Conservation (phyloP, 352 stramenopile genomes). For the Pythium plurisporium region DNA sequence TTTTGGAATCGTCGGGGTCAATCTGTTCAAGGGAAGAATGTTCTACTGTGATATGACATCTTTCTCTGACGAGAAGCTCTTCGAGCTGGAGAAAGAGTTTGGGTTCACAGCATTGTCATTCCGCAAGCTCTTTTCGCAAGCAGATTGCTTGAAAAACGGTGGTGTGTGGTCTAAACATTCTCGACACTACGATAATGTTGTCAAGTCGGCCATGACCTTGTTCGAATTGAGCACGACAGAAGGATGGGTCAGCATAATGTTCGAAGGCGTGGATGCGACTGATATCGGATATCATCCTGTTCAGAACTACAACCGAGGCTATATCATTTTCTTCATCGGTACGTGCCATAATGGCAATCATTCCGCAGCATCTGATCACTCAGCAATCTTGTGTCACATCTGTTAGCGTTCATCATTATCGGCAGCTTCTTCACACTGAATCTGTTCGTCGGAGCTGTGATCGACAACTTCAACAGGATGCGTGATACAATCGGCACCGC, state of each 20-base stretch:
- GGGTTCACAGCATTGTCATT: not conserved
- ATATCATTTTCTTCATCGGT: constrained; percentile 86
- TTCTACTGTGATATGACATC: constrained; percentile 56
- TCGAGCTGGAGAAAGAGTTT: constrained; percentile 19
- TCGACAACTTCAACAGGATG: constrained; percentile 90
- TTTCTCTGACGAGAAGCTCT: constrained; percentile 34
- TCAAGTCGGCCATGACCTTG: constrained; percentile 58
- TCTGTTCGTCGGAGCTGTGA: constrained; percentile 92
- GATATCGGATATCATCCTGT: constrained; percentile 91
- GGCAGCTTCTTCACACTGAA: constrained; percentile 91
- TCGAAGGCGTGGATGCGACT: constrained; percentile 78
- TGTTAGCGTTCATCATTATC: constrained; percentile 89
- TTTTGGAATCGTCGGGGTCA: constrained; percentile 88
- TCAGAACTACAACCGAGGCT: constrained; percentile 59
- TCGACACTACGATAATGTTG: constrained; percentile 83
- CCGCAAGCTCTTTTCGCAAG: constrained; percentile 36
- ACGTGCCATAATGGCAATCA: no score
- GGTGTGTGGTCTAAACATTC: constrained; percentile 40
- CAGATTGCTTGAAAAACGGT: constrained; percentile 38
- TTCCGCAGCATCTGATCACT: no score
- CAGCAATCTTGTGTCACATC: no score
- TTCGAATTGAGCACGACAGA: constrained; percentile 92
- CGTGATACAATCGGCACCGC: constrained; percentile 59
- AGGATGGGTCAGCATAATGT: constrained; percentile 88
- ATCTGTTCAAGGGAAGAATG: constrained; percentile 89